Conservation (phyloP, 176 grass and related monocot genomes). For the Tillandsia leiboldiana region DNA sequence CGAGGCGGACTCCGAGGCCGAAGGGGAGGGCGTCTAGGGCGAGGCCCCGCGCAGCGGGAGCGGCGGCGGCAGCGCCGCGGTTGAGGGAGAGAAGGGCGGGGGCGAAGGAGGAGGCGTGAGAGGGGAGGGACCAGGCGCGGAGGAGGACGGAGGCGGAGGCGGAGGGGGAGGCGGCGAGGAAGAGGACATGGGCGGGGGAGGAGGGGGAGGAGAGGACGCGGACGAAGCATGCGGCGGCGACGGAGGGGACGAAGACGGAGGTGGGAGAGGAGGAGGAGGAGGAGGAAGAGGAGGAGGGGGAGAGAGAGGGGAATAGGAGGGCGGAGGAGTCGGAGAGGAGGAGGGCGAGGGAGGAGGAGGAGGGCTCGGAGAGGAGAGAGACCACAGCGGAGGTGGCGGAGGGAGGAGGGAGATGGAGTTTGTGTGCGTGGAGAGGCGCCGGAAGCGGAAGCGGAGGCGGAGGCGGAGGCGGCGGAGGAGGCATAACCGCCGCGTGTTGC, state of each 20-base stretch:
- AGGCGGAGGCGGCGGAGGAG: constrained; percentile 23
- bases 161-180: constrained; percentile 39
- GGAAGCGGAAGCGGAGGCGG: background rate
- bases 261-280: constrained; percentile 36
- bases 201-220: constrained; percentile 10
- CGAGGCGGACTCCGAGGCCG: constrained; percentile 51
- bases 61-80: constrained; percentile 14
- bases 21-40: constrained; percentile 45
- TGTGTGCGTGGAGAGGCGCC: constrained; percentile 23
- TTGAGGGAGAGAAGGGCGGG: constrained; percentile 41
- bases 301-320: constrained; percentile 40
- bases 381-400: constrained; percentile 6
- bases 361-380: constrained; percentile 21
- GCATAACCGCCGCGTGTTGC: constrained; percentile 46
- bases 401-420: constrained; percentile 19
- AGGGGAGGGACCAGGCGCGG: constrained; percentile 41
- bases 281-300: constrained; percentile 41
- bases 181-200: constrained; percentile 4
- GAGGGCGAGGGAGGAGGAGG: constrained; percentile 34
- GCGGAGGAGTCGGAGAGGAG: constrained; percentile 49
- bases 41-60: constrained; percentile 16
- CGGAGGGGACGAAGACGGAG: background rate
- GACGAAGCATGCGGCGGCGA: constrained; percentile 20
- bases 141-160: constrained; percentile 43
- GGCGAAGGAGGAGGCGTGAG: constrained; percentile 28